Conservation (phyloP, 345 rosid genomes). For the Mangifera indica region DNA sequence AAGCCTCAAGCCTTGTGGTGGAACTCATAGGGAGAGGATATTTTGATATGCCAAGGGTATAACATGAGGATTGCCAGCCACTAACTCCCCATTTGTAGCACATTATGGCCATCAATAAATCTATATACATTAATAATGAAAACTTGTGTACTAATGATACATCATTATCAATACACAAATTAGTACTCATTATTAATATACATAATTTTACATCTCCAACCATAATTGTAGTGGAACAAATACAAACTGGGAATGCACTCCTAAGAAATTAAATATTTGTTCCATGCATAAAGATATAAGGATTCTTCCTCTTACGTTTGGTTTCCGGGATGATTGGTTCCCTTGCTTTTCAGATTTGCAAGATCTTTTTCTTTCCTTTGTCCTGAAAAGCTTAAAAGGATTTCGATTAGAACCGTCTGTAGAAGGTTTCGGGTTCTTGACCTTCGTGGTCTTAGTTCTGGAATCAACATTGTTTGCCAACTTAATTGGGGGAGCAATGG, state of each 20-base stretch:
- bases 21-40: slow-evolving; percentile 64
- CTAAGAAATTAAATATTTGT: slow-evolving; percentile 45
- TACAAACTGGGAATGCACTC: slow-evolving; percentile 60
- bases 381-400: slow-evolving; percentile 32
- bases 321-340: slow-evolving; percentile 36
- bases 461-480: slow-evolving; percentile 21
- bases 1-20: slow-evolving; percentile 51
- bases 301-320: slow-evolving; percentile 45
- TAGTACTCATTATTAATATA: slow-evolving; percentile 27
- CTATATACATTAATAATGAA: too few species aligned
- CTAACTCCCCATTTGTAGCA: slow-evolving; percentile 74
- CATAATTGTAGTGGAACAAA: slow-evolving; percentile 69
- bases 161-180: slow-evolving; percentile 22
- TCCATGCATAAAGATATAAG: slow-evolving; percentile 35
- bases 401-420: slow-evolving; percentile 29
- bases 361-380: slow-evolving; percentile 43
- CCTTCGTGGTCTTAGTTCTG: slow-evolving; percentile 23
- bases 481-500: slow-evolving; percentile 24
- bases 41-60: slow-evolving; percentile 51
- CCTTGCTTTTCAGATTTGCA: slow-evolving; percentile 32
- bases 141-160: too few species aligned
- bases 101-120: neutral
- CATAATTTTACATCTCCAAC: too few species aligned
- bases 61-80: slow-evolving; percentile 77
- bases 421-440: slow-evolving; percentile 36